Evolutionary conservation across 2,329 filamentous ascomycete genomes (phyloP).

Genomic region (Xylariales sp.): DNA sequence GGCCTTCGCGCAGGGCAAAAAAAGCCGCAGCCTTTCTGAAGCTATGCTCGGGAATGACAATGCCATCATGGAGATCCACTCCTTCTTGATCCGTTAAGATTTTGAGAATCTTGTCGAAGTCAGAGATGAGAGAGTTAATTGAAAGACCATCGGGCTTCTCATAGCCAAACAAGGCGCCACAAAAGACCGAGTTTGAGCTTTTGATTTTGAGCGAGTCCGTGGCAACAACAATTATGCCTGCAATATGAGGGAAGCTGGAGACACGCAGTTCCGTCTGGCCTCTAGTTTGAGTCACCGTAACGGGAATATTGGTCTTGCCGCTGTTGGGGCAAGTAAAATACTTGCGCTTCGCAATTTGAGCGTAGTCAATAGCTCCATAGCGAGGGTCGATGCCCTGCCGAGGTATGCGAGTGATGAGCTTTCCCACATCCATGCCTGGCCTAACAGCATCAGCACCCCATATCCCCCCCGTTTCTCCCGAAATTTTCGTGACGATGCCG

Average conservation of each 20-base stretch:
- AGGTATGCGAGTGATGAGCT: conserved; percentile 78
- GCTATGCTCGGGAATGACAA: conserved; percentile 93
- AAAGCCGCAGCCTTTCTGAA: conserved; percentile 87
- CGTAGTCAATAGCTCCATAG: conserved; percentile 73
- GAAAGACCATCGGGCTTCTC: conserved; percentile 75
- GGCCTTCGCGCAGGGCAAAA: conserved; percentile 77
- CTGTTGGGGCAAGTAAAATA: conserved; percentile 83
- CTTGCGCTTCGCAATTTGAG: conserved; percentile 64
- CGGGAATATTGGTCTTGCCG: conserved; percentile 76
- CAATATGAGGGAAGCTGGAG: conserved; percentile 95
- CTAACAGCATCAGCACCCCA: conserved; percentile 72
- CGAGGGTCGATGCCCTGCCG: conserved; percentile 67
- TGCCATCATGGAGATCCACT: conserved; percentile 80
- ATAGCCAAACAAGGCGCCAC: conserved; percentile 85
- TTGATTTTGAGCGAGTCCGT: conserved; percentile 73
- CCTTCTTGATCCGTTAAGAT: conserved; percentile 85
- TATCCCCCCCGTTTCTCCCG: conserved; percentile 77
- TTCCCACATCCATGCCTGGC: conserved; percentile 69
- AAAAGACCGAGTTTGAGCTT: conserved; percentile 94
- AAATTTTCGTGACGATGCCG: conserved; percentile 64
- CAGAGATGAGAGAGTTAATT: conserved; percentile 77
- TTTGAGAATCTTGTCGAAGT: conserved; percentile 78
- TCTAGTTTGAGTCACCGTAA: conserved; percentile 70
- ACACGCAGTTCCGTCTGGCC: conserved; percentile 71
- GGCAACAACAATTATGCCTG: conserved; percentile 91